phyloP scores from a whole-genome alignment of 768 basidiomycete genomes.

The Hebeloma cylindrosporum region DNA sequence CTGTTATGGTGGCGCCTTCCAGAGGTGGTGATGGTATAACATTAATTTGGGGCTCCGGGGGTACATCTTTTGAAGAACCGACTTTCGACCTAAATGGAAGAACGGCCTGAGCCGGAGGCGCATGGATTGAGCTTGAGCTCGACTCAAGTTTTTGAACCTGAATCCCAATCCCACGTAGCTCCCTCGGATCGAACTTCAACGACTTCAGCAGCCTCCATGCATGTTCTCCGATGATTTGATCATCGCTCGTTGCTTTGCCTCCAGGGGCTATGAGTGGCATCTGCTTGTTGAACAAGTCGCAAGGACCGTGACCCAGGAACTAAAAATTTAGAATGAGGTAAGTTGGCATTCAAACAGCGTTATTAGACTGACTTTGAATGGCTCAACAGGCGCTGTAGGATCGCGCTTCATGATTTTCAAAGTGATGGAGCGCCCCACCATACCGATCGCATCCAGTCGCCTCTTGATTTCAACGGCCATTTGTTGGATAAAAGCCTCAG shows the following conservation, averaged over 20 bases:
- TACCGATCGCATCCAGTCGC: conserved; percentile 64
- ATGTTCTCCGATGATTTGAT: conserved; percentile 67
- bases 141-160: conserved; percentile 88
- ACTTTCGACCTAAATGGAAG: conserved; percentile 52
- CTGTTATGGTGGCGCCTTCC: conserved; percentile 4
- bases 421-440: conserved; percentile 74
- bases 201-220: conserved; percentile 74
- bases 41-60: conserved; percentile 12
- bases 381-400: conserved; percentile 82
- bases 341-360: not conserved
- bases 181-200: conserved; percentile 77
- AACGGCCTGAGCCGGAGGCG: conserved; percentile 54
- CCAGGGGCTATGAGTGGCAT: conserved; percentile 54
- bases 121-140: conserved; percentile 27
- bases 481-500: conserved; percentile 72
- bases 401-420: conserved; percentile 89
- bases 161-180: conserved; percentile 90
- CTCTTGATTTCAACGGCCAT: conserved; percentile 78
- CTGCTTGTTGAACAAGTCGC: conserved; percentile 81
- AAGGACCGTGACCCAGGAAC: conserved; percentile 92
- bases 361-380: conserved; percentile 69
- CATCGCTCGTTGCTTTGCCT: conserved; percentile 73
- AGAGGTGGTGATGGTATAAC: conserved; percentile 21
- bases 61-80: conserved; percentile 11
- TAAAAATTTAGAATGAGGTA: conserved; percentile 27